Conservation (phyloP, 2,329 filamentous ascomycete species). For the Scedosporium aurantiacum region DNA sequence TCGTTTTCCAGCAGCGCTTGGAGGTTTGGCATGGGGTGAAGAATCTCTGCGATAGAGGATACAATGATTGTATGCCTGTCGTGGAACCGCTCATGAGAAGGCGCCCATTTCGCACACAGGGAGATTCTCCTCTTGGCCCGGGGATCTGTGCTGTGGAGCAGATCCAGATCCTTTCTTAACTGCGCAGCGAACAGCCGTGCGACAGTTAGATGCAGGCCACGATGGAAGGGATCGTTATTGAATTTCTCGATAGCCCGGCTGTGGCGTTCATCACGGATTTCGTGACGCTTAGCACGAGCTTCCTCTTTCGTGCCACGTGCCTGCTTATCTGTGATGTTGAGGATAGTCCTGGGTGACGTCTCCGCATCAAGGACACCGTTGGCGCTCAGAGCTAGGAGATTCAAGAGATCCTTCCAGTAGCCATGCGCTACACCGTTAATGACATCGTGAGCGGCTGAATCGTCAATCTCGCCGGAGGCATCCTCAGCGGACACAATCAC, state of each 20-base stretch:
- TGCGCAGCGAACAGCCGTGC: constrained; percentile 47
- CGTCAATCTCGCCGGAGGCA: constrained; percentile 12
- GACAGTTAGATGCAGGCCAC: constrained; percentile 38
- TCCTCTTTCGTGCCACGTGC: constrained; percentile 7
- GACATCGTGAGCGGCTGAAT: constrained; percentile 24
- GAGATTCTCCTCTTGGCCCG: constrained; percentile 34
- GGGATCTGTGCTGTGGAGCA: constrained; percentile 27
- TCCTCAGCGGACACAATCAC: constrained; percentile 18
- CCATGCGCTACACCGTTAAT: constrained; percentile 38
- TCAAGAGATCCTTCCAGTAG: constrained; percentile 52
- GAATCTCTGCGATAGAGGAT: constrained; percentile 44
- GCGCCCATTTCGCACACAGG: constrained; percentile 51
- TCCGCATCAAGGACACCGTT: constrained; percentile 33
- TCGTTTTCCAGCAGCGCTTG: constrained; percentile 21
- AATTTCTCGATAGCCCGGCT: constrained; percentile 28
- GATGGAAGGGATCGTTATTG: constrained; percentile 32
- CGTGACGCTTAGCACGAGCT: constrained; percentile 13
- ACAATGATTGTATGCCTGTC: constrained; percentile 47
- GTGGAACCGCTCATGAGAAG: constrained; percentile 41
- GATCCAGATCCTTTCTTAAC: constrained; percentile 32
- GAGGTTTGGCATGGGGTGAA: constrained; percentile 27
- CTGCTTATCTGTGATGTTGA: constrained; percentile 22
- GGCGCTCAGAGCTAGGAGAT: constrained; percentile 40
- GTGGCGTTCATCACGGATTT: constrained; percentile 28
- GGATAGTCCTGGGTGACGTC: constrained; percentile 25